These are phyloP conservation scores for Brettanomyces sp. DNA, from an alignment of 805 yeast species.

Conservation along the genomic window DNA sequence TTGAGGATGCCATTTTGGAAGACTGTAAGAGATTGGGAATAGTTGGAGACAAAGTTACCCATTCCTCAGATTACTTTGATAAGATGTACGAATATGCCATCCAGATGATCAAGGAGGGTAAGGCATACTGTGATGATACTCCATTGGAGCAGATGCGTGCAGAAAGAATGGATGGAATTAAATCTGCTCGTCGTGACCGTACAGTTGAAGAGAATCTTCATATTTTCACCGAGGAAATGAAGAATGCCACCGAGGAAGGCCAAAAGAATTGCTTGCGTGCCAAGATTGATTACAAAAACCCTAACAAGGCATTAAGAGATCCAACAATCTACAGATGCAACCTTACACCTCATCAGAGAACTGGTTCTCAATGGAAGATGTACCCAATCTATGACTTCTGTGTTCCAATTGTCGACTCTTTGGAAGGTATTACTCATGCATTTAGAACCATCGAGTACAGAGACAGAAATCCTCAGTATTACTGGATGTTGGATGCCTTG, in stretches of 20 bases:
- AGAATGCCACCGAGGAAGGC: slow-evolving; percentile 88
- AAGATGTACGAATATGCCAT: slow-evolving; percentile 82
- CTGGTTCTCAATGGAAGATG: slow-evolving; percentile 87
- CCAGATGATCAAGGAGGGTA: slow-evolving; percentile 85
- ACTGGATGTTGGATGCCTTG: slow-evolving; percentile 84
- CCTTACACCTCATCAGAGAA: slow-evolving; percentile 95
- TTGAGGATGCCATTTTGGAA: slow-evolving; percentile 87
- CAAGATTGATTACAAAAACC: slow-evolving; percentile 83
- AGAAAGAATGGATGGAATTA: slow-evolving; percentile 96
- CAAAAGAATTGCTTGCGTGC: slow-evolving; percentile 91
- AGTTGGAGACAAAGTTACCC: slow-evolving; percentile 81
- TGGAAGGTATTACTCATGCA: slow-evolving; percentile 97
- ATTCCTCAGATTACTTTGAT: slow-evolving; percentile 90
- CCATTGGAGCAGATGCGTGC: slow-evolving; percentile 93
- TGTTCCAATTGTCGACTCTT: slow-evolving; percentile 90
- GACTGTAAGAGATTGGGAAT: slow-evolving; percentile 87
- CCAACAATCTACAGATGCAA: slow-evolving; percentile 98
- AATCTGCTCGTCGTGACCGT: slow-evolving; percentile 87
- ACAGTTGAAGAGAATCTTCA: slow-evolving; percentile 84
- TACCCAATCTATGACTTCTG: slow-evolving; percentile 99
- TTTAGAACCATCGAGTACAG: slow-evolving; percentile 97
- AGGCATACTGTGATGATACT: slow-evolving; percentile 97
- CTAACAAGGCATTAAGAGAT: slow-evolving; percentile 93
- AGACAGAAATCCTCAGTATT: slow-evolving; percentile 97
- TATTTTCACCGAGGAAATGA: slow-evolving; percentile 87